These are phyloP conservation scores for Angomonas ambiguus DNA, from an alignment of 208 protist genomes.

Conservation along the genomic window DNA sequence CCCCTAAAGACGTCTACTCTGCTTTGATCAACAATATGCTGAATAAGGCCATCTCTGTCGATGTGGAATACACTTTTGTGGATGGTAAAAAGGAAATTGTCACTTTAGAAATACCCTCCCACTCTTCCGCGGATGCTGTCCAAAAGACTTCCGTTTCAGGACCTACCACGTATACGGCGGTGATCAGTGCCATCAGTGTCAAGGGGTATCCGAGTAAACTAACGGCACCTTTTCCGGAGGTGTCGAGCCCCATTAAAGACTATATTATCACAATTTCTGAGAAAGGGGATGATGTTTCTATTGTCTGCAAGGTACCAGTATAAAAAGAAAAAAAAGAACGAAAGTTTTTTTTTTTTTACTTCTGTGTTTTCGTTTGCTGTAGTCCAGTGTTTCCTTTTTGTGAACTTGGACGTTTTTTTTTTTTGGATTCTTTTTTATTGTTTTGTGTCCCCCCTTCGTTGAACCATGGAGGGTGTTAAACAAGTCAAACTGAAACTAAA, in stretches of 20 bases:
- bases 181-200: constrained; percentile 33
- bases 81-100: constrained; percentile 8
- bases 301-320: not conserved
- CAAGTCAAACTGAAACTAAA: constrained; percentile 9
- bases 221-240: constrained; percentile 32
- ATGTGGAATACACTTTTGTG: constrained; percentile 34
- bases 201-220: constrained; percentile 20
- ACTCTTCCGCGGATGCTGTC: not conserved
- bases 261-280: constrained; percentile 35
- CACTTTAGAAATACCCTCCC: constrained; percentile 10
- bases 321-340: not conserved
- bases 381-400: not conserved
- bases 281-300: not conserved
- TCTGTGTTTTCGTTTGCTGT: too few species aligned
- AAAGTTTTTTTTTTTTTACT: constrained; percentile 9
- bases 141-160: not conserved
- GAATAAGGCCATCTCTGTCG: constrained; percentile 22
- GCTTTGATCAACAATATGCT: constrained; percentile 45
- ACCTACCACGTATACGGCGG: constrained; percentile 19
- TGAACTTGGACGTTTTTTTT: not conserved
- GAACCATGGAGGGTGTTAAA: not conserved
- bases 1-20: constrained; percentile 70
- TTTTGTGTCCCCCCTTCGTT: not conserved
- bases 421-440: not conserved
- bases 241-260: constrained; percentile 38